Percentiles rank a stretch among this genome's conserved stretches.
Conservation (phyloP, 2,329 filamentous ascomycete genomes). For the Talaromyces sp. region DNA sequence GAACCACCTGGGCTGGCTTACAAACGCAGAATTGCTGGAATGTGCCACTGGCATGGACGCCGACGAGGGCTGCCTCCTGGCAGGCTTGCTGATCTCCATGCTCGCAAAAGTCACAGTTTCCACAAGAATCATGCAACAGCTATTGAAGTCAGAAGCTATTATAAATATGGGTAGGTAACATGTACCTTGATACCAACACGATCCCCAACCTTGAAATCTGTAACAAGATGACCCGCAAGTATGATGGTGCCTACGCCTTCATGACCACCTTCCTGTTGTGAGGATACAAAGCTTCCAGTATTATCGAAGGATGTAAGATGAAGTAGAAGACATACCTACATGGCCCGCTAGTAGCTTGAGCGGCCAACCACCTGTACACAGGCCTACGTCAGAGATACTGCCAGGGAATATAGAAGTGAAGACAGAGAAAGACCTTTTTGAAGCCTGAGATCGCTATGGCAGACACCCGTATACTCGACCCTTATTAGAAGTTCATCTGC, state of each 20-base stretch:
- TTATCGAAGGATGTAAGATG: not conserved
- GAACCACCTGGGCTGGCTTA: not conserved
- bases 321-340: not conserved
- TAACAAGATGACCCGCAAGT: not conserved
- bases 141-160: too few relatives aligned
- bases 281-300: not conserved
- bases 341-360: not conserved
- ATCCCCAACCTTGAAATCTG: not conserved
- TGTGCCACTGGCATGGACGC: not conserved
- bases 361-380: not conserved
- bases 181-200: not conserved
- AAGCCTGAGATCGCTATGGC: not conserved
- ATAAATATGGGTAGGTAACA: too few relatives aligned
- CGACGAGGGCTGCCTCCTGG: not conserved
- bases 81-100: not conserved
- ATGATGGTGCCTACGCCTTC: not conserved
- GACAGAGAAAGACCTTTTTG: not conserved
- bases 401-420: not conserved
- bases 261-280: not conserved
- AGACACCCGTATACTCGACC: not conserved
- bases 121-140: not conserved
- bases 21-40: not conserved
- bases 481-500: not conserved
- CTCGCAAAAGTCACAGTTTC: slow-evolving; percentile 1
- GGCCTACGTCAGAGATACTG: not conserved